Base-by-base conservation (phyloP, 345 rosid genomes). In the Garcia nutans region DNA sequence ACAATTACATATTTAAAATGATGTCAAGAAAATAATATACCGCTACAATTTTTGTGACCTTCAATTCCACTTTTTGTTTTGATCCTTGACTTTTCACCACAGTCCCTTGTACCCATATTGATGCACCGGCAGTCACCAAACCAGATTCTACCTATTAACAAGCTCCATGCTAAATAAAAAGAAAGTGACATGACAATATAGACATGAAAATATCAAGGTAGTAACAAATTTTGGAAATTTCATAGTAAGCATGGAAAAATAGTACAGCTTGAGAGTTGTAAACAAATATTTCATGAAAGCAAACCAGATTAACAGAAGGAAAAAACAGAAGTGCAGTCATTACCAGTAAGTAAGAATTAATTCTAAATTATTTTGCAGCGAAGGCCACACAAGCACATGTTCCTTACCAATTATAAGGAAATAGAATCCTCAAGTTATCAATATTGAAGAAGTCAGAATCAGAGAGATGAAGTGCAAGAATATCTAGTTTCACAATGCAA, bases 21-120 rank as follows among this genome's bases (percentile, higher is more conserved):
- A 47, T 50, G 26, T 28, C 42, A 26, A 63, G 60, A 61, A 45
- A 65, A 37, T 33, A 74, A 19, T 85, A 10, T 88, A 93, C 99
- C 97, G 78, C 77, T 28, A 92, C 81, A 77, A 93, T 82, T 84
- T 96, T 96, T 55, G 88, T 87, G 79, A 89, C 88, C 84, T 92
- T 96, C 68, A 93, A 81, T 74, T 96, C 99, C 78, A 96, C 90
- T 56, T 92, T 96, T 78, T 96, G 98, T 82, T 92, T 96, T 37
- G 95, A 82, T 44, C 99, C 99, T 87, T 89, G 97, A 87, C 99
- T 96, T 31, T 88, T 84, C 16, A 87, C 93, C 80, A 96, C 74
- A 69, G 85, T 86, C 70, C 99, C 99, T 89, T 87, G 93, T 44
- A 93, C 87, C 84, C 87, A 86, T 72, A 93, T 75, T 19, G 99